These are phyloP conservation scores for Sclerotinia borealis DNA, from an alignment of 2,329 filamentous ascomycete genomes.

Conservation along the genomic window DNA sequence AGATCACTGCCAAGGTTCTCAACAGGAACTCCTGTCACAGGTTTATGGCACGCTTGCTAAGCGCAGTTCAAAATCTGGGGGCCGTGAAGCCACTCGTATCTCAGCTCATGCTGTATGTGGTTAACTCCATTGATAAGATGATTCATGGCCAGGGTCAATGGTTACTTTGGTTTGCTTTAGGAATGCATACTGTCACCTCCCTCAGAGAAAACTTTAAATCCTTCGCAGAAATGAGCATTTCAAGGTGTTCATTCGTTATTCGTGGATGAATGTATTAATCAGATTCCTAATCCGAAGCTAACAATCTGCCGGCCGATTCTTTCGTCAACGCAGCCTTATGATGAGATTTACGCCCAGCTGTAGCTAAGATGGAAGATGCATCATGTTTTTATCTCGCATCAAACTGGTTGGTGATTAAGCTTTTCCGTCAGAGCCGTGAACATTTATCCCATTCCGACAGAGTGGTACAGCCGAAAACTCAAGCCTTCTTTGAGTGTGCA, in stretches of 20 bases:
- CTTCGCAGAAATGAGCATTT: background rate
- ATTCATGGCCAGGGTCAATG: background rate
- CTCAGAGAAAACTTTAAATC: background rate
- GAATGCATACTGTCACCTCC: background rate
- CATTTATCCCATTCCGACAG: background rate
- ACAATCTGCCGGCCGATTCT: background rate
- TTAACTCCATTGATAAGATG: background rate
- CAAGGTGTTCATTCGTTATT: background rate
- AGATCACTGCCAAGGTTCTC: background rate
- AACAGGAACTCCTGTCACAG: background rate
- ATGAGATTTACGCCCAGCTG: background rate
- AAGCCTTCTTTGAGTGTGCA: background rate
- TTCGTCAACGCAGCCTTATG: constrained; percentile 10
- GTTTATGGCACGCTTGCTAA: background rate
- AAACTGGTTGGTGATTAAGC: constrained; percentile 1
- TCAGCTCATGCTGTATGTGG: background rate
- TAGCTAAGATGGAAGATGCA: background rate
- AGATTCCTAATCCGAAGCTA: background rate
- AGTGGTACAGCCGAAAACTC: constrained; percentile 1
- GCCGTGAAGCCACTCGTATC: background rate
- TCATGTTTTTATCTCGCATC: background rate
- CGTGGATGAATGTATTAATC: background rate
- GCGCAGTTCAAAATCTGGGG: background rate
- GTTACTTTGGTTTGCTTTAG: background rate
- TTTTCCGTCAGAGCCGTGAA: background rate